Percentiles rank a stretch among this genome's conserved stretches.
Evolutionary conservation across 768 basidiomycete genomes (phyloP).

Genomic region (Tylopilus subfusipes): DNA sequence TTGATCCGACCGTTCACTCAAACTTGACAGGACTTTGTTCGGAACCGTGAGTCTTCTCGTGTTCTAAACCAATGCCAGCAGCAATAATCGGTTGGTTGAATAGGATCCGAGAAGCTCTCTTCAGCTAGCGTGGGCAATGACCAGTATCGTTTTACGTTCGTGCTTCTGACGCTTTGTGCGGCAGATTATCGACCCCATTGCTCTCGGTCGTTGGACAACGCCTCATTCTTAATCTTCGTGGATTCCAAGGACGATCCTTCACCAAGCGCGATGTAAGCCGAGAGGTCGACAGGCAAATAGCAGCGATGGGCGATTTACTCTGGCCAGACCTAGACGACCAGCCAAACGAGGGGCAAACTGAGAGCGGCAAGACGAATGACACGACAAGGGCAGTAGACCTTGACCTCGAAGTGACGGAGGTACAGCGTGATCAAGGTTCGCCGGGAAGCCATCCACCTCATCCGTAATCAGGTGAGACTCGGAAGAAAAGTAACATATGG

Average conservation of each 20-base stretch:
- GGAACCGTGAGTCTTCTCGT: neutral
- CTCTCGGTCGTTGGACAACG: slow-evolving; percentile 18
- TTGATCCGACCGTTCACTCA: no score
- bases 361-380: neutral
- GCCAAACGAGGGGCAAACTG: neutral
- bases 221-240: slow-evolving; percentile 17
- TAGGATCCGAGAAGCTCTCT: slow-evolving; percentile 14
- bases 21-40: slow-evolving; percentile 7
- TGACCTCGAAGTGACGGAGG: neutral
- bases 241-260: neutral
- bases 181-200: slow-evolving; percentile 13
- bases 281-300: slow-evolving; percentile 20
- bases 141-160: no score
- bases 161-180: neutral
- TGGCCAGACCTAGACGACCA: neutral
- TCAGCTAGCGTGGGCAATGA: neutral
- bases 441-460: neutral
- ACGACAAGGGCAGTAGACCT: neutral
- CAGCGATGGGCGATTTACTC: neutral
- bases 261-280: slow-evolving; percentile 7
- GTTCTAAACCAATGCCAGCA: no score
- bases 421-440: neutral
- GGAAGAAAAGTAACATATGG: neutral
- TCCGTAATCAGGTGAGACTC: neutral
- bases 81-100: no score